phyloP scores from a whole-genome alignment of 2,329 filamentous ascomycete genomes.

The Dactylellina sp. region DNA sequence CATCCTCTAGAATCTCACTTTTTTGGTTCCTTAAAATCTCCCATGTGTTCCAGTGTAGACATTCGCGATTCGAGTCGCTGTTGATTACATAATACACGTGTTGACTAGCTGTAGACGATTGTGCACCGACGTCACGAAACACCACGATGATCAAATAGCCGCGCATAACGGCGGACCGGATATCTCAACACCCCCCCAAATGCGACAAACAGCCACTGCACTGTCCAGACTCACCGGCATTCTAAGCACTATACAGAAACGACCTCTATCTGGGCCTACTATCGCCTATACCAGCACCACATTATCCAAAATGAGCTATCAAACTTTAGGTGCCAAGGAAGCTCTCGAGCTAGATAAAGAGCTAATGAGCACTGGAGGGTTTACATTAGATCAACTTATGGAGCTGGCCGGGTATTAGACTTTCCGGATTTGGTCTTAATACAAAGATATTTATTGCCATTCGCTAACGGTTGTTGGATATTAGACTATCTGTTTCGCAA shows the following conservation, averaged over 20 bases:
- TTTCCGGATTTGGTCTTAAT: neutral
- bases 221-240: slow-evolving; percentile 31
- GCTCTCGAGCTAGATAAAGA: slow-evolving; percentile 91
- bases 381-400: slow-evolving; percentile 97
- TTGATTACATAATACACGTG: slow-evolving; percentile 1
- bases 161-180: neutral
- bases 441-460: neutral
- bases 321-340: slow-evolving; percentile 78
- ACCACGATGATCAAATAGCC: neutral
- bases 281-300: neutral
- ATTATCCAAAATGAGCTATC: slow-evolving; percentile 32
- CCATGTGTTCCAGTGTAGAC: too few relatives aligned
- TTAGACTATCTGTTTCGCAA: slow-evolving; percentile 39
- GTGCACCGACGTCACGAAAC: neutral
- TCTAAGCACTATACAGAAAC: slow-evolving; percentile 28
- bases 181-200: neutral
- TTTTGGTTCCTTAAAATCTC: too few relatives aligned
- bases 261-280: neutral
- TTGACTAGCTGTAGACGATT: neutral
- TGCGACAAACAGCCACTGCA: slow-evolving; percentile 32
- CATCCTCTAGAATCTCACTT: too few relatives aligned
- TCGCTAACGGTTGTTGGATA: neutral
- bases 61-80: too few relatives aligned
- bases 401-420: slow-evolving; percentile 76
- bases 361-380: slow-evolving; percentile 85